Evolutionary conservation across 2,329 filamentous ascomycete genomes (phyloP), one percentile per base, ranked within the genome.

Genomic region (Ophiostoma fasciatum): DNA sequence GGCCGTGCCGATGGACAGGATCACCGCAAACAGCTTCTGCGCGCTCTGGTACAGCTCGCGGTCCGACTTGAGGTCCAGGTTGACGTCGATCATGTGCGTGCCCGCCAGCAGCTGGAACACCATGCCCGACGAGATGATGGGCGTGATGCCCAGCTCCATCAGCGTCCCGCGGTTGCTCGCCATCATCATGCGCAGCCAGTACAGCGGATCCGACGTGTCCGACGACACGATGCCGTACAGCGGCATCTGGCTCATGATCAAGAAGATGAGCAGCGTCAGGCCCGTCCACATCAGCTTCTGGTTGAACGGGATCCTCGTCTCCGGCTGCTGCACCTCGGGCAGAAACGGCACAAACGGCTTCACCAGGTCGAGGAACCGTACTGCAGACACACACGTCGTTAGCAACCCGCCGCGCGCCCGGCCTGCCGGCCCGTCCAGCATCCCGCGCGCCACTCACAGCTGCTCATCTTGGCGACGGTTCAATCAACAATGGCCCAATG

Each of bases 201-300:
- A 98, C 54, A 98, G 72, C 50, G 90, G 92, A 66, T 98, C 92
- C 43, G 90, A 96, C 52, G 85, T 94, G 64, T 90, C 82, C 54
- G 90, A 98, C 38, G 90, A 98, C 56, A 98, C 92, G 62, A 98
- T 98, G 64, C 90, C 90, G 66, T 98, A 98, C 45, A 90, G 68
- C 47, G 90, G 87, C 90, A 98, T 96, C 68, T 94, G 90, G 68
- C 85, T 94, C 90, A 98, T 98, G 63, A 98, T 85, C 72, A 98
- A 68, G 76, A 98, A 98, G 67, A 96, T 92, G 61, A 98, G 70
- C 51, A 98, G 75, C 47, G 90, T 96, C 59, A 88, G 76, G 59
- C 80, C 82, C 48, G 82, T 90, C 82, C 82, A 90, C 82, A 88
- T 88, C 68, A 90, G 66, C 71, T 88, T 87, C 64, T 96, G 90